Evolutionary conservation across 2,329 filamentous ascomycete genomes (phyloP), one percentile per base, ranked within the genome.

Genomic region (Verticillium isaacii): DNA sequence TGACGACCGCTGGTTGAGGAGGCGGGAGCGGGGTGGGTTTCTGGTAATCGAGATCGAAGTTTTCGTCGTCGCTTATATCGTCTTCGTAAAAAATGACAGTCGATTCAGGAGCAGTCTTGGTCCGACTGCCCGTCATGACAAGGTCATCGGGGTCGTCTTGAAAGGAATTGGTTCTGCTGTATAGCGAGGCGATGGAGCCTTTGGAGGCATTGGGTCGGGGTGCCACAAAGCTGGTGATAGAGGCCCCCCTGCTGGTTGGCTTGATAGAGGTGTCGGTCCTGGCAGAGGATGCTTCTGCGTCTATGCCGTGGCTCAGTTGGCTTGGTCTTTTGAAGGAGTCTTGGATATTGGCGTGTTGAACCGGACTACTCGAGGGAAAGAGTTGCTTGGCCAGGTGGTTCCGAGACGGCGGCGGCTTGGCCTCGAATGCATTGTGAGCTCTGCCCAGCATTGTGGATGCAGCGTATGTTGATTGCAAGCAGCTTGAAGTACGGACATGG

Each of bases 51-150:
- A 90, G 75, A 64, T 91, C 90, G 29, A 96, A 79, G 61, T 92
- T 85, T 23, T 89, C 83, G 67, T 97, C 93, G 71, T 94, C 91
- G 68, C 92, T 92, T 67, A 96, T 95, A 70, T 97, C 93, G 68
- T 94, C 88, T 65, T 93, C 90, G 63, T 87, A 85, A 65, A 93
- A 90, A 63, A 83, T 85, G 11, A 90, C 83, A 2, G 14, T 8
- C 15, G 54, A 17, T 8, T 67, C 64, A 12, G 71, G 62, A 45
- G 71, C 64, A 32, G 66, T 57, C 58, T 73, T 74, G 64, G 67
- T 57, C 32, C 69, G 62, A 11, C 63, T 60, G 39, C 66, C 56
- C 15, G 58, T 55, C 5, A 14, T 37, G 23, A 57, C 6, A 36
- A 61, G 34, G 9, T 32, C 57, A 45, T 72, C 71, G 32, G 72